Evolutionary conservation across 2,329 filamentous ascomycete genomes (phyloP), one percentile per base, ranked within the genome.

Genomic region (Claviceps sp.): DNA sequence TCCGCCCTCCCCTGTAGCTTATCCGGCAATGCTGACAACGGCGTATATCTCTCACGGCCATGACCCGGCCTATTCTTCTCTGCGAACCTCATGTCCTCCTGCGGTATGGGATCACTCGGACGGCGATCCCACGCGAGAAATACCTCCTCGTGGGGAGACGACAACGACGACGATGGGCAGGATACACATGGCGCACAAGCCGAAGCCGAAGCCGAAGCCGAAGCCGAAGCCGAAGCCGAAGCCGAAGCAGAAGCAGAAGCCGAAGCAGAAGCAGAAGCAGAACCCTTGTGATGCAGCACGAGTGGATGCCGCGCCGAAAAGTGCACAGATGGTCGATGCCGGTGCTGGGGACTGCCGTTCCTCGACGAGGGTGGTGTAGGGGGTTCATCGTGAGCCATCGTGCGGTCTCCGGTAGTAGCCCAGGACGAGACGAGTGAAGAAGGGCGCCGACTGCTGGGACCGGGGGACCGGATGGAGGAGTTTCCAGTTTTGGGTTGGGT

Each of bases 221-320:
- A 42, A 4, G 22, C 22, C 22, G 39, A 42, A 40, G 2, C 7
- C 7, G 39, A 40, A 17, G 39, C 17, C 5, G 42, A 43, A 17
- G 17, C 16, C 6, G 22, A 40, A 40, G 39, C 7, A 1, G 40
- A 23, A 7, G 39, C 9, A 0, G 39, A 22, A 3, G n/a, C 8
- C 2, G 39, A 11, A 22, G 39, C 9, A 2, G 39, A 42, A 4
- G 22, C 22, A 2, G 39, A 42, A 3, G 50, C 36, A 9, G 40
- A 29, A 38, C 55, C 47, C 5, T 55, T 55, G 4, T 57, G 57
- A 34, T 64, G 55, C 6, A 65, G 43, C 2, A 64, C 54, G 1
- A 63, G 55, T 0, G 63, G 62, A 0, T 50, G 59, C 2, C 58
- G 55, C 11, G 66, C 59, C 2, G 62, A 64, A 52, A 66, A 66